Conservation (phyloP, 2,329 filamentous ascomycete species). For the Colletotrichum tamarilloi region DNA sequence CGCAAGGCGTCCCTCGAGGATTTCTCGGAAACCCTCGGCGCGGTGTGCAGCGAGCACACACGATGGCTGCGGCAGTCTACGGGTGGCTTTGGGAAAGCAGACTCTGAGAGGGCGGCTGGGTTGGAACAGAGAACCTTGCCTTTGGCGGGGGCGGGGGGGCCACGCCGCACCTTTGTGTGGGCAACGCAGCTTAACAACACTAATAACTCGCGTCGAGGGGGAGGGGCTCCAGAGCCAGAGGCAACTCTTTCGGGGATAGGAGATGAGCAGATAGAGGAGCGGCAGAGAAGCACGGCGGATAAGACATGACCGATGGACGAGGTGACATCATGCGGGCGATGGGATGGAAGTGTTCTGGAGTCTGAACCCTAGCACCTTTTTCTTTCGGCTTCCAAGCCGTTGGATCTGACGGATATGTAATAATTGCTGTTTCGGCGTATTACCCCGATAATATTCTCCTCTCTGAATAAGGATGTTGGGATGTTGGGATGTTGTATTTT, state of each 20-base stretch:
- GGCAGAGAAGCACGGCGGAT: background rate
- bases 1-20: slow-evolving; percentile 32
- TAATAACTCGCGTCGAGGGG: background rate
- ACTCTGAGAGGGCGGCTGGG: background rate
- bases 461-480: background rate
- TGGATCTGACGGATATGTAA: background rate
- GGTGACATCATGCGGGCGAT: slow-evolving; percentile 12
- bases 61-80: background rate
- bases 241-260: background rate
- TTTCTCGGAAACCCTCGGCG: slow-evolving; percentile 38
- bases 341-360: background rate
- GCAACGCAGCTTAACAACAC: too few relatives aligned
- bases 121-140: slow-evolving; percentile 7
- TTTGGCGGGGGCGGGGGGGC: too few relatives aligned
- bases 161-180: background rate
- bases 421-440: background rate
- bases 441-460: background rate
- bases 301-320: background rate
- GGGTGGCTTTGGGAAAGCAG: background rate
- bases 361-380: background rate
- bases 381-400: background rate
- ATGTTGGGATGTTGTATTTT: too few relatives aligned
- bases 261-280: background rate
- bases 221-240: background rate
- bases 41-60: slow-evolving; percentile 22